Conservation (phyloP, 2,329 filamentous ascomycete species). For the Colletotrichum theobromicola region DNA sequence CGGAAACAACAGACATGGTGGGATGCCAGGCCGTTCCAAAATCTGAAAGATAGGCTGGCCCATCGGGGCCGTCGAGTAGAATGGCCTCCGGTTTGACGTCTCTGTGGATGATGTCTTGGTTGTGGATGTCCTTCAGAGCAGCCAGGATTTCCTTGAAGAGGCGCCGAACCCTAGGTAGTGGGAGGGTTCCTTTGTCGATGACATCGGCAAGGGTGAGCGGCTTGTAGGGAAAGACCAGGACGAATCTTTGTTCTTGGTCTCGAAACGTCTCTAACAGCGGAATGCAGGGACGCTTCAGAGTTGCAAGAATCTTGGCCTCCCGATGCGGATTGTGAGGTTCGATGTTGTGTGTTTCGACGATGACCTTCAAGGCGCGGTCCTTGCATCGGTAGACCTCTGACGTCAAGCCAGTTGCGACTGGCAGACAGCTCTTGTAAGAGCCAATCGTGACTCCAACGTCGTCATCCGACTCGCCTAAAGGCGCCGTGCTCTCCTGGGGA, state of each 20-base stretch:
- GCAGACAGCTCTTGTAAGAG: constrained; percentile 55
- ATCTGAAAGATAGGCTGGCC: constrained; percentile 82
- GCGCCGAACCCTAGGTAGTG: constrained; percentile 34
- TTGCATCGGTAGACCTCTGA: constrained; percentile 80
- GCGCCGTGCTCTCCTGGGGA: not conserved
- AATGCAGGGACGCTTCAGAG: constrained; percentile 63
- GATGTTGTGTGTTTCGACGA: constrained; percentile 72
- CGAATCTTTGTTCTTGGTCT: constrained; percentile 72
- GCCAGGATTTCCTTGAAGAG: constrained; percentile 72
- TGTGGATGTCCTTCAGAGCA: constrained; percentile 75
- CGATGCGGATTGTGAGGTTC: constrained; percentile 83
- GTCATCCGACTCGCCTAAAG: constrained; percentile 9
- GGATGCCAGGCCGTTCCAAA: constrained; percentile 92
- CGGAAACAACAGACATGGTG: constrained; percentile 59
- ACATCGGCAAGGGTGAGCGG: constrained; percentile 74
- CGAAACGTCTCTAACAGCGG: constrained; percentile 76
- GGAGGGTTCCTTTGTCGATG: constrained; percentile 53
- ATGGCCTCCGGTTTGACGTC: constrained; percentile 95
- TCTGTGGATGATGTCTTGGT: constrained; percentile 81
- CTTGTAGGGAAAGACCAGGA: constrained; percentile 87
- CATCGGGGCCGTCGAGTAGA: constrained; percentile 69
- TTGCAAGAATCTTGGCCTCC: constrained; percentile 76
- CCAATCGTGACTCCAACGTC: constrained; percentile 55
- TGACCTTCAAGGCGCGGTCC: constrained; percentile 80
- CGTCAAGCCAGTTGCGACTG: constrained; percentile 73